phyloP scores from a whole-genome alignment of 129 eudicot species.

The Sambucus nigra region DNA sequence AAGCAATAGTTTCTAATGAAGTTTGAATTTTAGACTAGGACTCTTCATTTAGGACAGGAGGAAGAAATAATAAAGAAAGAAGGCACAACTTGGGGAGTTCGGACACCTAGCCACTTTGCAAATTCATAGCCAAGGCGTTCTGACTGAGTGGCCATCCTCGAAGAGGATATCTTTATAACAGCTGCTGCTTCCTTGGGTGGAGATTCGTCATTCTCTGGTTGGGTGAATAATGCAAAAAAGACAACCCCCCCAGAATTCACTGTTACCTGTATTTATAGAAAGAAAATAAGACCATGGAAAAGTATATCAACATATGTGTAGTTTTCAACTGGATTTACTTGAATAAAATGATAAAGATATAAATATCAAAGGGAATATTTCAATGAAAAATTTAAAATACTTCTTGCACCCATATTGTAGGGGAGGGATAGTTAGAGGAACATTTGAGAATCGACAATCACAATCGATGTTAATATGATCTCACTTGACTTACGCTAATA shows the following conservation, averaged over 20 bases:
- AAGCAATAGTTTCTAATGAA: too few species aligned
- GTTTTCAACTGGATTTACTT: too few species aligned
- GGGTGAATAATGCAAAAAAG: conserved; percentile 88
- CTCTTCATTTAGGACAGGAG: too few species aligned
- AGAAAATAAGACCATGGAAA: neutral
- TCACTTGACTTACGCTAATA: too few species aligned
- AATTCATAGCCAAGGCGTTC: conserved; percentile 97
- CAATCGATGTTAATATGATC: too few species aligned
- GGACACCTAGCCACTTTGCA: conserved; percentile 95
- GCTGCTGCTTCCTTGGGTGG: conserved; percentile 84
- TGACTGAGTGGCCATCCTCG: conserved; percentile 97
- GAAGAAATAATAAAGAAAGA: conserved; percentile 19
- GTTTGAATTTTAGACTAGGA: too few species aligned
- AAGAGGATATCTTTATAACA: conserved; percentile 84
- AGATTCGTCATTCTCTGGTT: conserved; percentile 46
- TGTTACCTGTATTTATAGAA: conserved; percentile 53
- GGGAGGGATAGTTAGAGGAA: too few species aligned
- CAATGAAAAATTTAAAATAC: too few species aligned
- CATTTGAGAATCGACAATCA: too few species aligned
- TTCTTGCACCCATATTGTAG: too few species aligned
- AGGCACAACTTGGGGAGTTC: conserved; percentile 78
- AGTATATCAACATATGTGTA: neutral
- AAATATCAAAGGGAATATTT: too few species aligned
- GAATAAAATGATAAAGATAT: too few species aligned
- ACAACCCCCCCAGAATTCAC: conserved; percentile 99